Conservation (phyloP, 495 filamentous ascomycete species). For the Penicillium longicatenatum region DNA sequence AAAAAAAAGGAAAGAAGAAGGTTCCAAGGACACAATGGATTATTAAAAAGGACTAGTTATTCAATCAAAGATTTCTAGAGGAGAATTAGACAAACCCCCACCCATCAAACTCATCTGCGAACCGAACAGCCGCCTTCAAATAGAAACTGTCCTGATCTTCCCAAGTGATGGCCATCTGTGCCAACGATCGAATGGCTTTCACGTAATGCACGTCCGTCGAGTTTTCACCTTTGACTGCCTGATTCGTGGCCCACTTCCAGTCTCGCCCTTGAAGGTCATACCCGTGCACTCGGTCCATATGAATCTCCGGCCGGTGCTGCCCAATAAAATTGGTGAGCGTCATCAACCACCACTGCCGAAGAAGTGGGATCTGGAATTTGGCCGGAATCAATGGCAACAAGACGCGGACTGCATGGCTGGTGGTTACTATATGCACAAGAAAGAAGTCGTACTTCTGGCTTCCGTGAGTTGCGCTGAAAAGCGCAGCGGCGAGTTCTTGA, state of each 20-base stretch:
- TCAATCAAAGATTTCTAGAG: no score
- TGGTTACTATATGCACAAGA: constrained; percentile 76
- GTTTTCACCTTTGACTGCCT: constrained; percentile 65
- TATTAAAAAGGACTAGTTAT: no score
- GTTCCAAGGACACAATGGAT: no score
- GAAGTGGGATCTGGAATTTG: constrained; percentile 68
- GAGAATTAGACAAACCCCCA: constrained; percentile 61
- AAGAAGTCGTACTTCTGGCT: constrained; percentile 75
- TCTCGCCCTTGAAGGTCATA: constrained; percentile 62
- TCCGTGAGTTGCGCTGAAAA: constrained; percentile 65
- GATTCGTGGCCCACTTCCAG: constrained; percentile 75
- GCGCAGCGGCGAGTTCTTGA: constrained; percentile 71
- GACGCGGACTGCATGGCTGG: constrained; percentile 83
- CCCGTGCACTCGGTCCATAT: constrained; percentile 60
- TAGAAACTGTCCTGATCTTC: constrained; percentile 77
- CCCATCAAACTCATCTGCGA: constrained; percentile 74
- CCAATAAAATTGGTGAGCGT: constrained; percentile 75
- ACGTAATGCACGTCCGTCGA: constrained; percentile 79
- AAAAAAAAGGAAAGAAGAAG: no score
- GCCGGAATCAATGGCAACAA: constrained; percentile 76
- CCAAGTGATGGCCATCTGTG: constrained; percentile 77
- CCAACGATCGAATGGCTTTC: constrained; percentile 76
- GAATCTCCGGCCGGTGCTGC: constrained; percentile 69
- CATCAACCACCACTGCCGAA: constrained; percentile 88
- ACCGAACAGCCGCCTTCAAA: constrained; percentile 75